phyloP scores from a whole-genome alignment of 805 yeast species.

The Hermanozyma aechmeae region DNA sequence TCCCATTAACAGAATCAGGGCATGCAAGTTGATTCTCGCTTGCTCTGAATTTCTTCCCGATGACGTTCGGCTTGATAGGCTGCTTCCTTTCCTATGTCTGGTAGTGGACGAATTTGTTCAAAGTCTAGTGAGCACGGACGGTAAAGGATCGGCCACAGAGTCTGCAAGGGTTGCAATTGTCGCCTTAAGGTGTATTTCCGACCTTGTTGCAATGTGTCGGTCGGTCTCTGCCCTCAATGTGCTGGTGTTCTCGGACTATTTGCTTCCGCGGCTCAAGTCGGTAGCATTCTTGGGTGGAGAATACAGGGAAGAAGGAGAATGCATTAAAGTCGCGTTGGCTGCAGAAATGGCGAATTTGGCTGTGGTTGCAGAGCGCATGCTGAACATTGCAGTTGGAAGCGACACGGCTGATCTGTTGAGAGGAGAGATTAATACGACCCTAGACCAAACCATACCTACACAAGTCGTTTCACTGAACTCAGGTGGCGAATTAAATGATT shows the following conservation, averaged over 20 bases:
- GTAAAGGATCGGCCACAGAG: too few relatives aligned
- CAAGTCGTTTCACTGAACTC: too few relatives aligned
- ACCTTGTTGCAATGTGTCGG: slow-evolving; percentile 54
- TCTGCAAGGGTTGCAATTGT: slow-evolving; percentile 56
- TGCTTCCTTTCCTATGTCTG: slow-evolving; percentile 71
- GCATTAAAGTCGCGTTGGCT: slow-evolving; percentile 58
- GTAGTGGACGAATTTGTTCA: slow-evolving; percentile 67
- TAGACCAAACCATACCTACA: too few relatives aligned
- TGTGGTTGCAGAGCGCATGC: too few relatives aligned
- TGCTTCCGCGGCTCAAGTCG: slow-evolving; percentile 54
- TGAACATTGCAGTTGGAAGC: too few relatives aligned
- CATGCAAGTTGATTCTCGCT: slow-evolving; percentile 68
- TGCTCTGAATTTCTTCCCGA: slow-evolving; percentile 72
- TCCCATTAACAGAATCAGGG: slow-evolving; percentile 50
- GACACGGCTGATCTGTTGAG: too few relatives aligned
- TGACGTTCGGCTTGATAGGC: slow-evolving; percentile 76
- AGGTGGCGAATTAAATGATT: too few relatives aligned
- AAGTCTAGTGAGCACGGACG: too few relatives aligned
- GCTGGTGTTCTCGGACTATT: slow-evolving; percentile 70
- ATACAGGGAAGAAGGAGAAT: slow-evolving; percentile 10
- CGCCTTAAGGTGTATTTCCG: slow-evolving; percentile 59
- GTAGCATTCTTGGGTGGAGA: slow-evolving; percentile 20
- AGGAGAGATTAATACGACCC: too few relatives aligned
- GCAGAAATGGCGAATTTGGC: too few relatives aligned
- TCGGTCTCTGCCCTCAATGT: slow-evolving; percentile 67